Base-by-base conservation (phyloP, 2,329 filamentous ascomycete genomes). In the Phyllosticta citribraziliensis region DNA sequence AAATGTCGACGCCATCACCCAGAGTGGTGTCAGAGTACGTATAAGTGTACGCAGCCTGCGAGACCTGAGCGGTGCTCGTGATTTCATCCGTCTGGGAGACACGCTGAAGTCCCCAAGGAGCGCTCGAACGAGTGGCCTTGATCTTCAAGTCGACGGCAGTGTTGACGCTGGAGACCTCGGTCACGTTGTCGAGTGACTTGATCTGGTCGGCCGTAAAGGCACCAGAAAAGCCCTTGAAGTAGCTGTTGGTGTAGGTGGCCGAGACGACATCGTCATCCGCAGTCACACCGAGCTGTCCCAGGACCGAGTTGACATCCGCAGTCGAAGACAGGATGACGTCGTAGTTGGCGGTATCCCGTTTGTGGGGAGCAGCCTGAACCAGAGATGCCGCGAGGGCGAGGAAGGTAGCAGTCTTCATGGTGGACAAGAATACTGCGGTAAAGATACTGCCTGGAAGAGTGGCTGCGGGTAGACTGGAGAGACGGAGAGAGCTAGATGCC, bases 1-100 rank as follows among this genome's bases (percentile, higher is more conserved):
- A 87, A n/a, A 78, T 81, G 6, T 79, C 83, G 67, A 64, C 64
- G 17, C 64, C 60, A 8, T 30, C 22, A 25, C 60, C 60, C 4
- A 61, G 59, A 12, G 20, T 35, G 14, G 56, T 52, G 20, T 52
- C 52, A 8, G 52, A 54, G 25, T 62, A 62, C 19, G 52, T 58
- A 25, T 62, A 62, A 2, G 60, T 62, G 9, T 53, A 61, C n/a
- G 59, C 50, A 27, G 75, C 75, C 51, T 74, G 77, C 12, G 69
- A 66, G 2, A 66, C 68, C 22, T 61, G 62, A 24, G 73, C 72
- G 6, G 62, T 64, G 56, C 62, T 66, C 24, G 65, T 59, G 11
- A 57, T 58, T 20, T 52, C 27, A 5, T 66, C 64, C 63, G 59
- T 57, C 19, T 75, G 71, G 11, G 74, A 76, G 58, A 78, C 72